Evolutionary conservation across 805 yeast species (phyloP), one percentile per base, ranked within the genome.

Genomic region (Dipodascus geniculatus): DNA sequence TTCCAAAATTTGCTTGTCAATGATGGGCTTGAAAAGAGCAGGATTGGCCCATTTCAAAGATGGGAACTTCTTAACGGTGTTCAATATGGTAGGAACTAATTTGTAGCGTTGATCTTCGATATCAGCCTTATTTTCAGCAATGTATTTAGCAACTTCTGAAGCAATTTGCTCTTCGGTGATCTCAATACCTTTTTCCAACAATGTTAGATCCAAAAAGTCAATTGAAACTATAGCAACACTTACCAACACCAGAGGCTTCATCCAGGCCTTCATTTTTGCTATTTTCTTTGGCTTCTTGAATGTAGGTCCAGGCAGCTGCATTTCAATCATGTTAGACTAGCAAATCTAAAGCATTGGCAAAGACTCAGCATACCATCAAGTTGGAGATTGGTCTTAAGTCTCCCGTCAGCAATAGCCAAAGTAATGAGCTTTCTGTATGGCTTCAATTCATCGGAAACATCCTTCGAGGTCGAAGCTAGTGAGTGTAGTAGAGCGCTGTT

Each of bases 31-130:
- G 73, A 93, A 87, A 53, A 79, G 73, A 51, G 82, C 78, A 38
- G 97, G 95, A 50, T 85, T 78, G 6, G 98, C 98, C 96, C 96
- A 93, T 71, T 87, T 88, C 68, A 93, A 76, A 19, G 73, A 79
- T 2, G 88, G 83, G 48, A 88, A 64, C 59, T 75, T 78, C 75
- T 87, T 88, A 57, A 87, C 79, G 48, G 81, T 83, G 2, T 89
- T 90, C 70, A 91, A 75, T 9, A 88, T 72, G 22, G 80, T 75
- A 22, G 96, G 91, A 53, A 91, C 83, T 23, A 79, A 69, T 60
- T 84, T 81, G 70, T 93, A 93, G 67, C 99, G 79, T 67, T 85
- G 80, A n/a, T 75, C 71, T 56, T 71, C 71, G 57, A 93, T 81
- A 23, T 77, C 83, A 1, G 71, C 78, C 63, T 77, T 78, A 67